phyloP scores from a whole-genome alignment of 176 grass and related monocot genomes.

The Saccharum officinarum region DNA sequence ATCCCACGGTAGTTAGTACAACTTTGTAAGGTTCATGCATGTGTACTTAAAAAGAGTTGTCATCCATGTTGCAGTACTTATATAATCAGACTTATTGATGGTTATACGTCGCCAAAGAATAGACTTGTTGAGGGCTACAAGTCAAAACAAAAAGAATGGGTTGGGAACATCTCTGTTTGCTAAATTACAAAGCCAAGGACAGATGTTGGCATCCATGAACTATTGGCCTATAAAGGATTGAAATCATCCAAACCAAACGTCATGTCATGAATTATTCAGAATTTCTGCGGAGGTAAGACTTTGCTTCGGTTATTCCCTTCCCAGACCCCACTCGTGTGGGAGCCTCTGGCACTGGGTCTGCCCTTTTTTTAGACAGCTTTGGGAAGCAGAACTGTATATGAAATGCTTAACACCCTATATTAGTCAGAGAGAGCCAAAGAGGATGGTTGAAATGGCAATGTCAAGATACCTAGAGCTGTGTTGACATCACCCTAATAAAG shows the following conservation, averaged over 20 bases:
- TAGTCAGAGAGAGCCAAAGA: neutral
- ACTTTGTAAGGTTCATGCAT: no score
- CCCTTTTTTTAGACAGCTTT: no score
- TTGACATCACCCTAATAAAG: neutral
- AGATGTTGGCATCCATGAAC: slow-evolving; percentile 16
- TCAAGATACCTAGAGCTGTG: slow-evolving; percentile 20
- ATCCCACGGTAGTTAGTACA: no score
- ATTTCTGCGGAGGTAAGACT: no score
- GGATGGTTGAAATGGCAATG: slow-evolving; percentile 43
- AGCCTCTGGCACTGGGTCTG: no score
- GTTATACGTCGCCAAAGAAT: neutral
- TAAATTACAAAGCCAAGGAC: slow-evolving; percentile 19
- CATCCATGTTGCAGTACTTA: slow-evolving; percentile 19
- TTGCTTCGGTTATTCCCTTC: no score
- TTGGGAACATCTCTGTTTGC: slow-evolving; percentile 7
- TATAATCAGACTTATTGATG: slow-evolving; percentile 24
- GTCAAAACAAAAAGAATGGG: slow-evolving; percentile 45
- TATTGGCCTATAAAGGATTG: slow-evolving; percentile 21
- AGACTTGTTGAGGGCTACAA: slow-evolving; percentile 15
- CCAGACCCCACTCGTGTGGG: no score
- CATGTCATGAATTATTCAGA: slow-evolving; percentile 12
- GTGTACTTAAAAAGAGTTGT: slow-evolving; percentile 18
- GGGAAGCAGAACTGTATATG: slow-evolving; percentile 3
- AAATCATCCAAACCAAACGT: slow-evolving; percentile 16
- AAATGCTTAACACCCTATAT: slow-evolving; percentile 22